A percentile compares a stretch with the other conserved stretches of the same genome.
Conservation (phyloP, 352 stramenopile genomes). For the Pythium chondricola region DNA sequence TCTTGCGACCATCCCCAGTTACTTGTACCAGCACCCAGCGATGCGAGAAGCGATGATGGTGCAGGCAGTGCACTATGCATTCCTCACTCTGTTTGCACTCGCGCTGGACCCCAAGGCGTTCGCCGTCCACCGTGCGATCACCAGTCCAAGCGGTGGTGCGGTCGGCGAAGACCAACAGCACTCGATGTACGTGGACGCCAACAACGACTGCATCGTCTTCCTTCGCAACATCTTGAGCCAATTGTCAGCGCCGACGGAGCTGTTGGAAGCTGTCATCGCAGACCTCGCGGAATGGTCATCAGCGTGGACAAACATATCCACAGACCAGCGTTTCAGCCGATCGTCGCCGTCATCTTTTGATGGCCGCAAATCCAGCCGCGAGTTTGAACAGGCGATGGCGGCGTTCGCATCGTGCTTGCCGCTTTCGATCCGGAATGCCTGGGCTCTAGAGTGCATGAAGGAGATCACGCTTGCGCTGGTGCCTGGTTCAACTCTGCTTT, state of each 20-base stretch:
- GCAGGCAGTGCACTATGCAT: slow-evolving; percentile 22
- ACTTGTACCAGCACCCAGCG: slow-evolving; percentile 15
- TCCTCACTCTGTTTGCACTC: slow-evolving; percentile 22
- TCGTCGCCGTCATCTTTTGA: background rate
- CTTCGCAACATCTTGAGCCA: slow-evolving; percentile 39
- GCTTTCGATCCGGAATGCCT: slow-evolving; percentile 22
- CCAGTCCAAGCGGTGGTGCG: slow-evolving; percentile 2
- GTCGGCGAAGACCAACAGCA: slow-evolving; percentile 13
- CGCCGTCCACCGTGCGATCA: background rate
- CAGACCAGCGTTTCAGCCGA: no score
- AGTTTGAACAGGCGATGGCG: slow-evolving; percentile 2
- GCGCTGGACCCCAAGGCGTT: slow-evolving; percentile 16
- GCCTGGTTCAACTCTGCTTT: slow-evolving; percentile 10
- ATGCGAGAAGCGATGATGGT: slow-evolving; percentile 24
- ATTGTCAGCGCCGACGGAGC: slow-evolving; percentile 17
- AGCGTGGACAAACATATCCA: background rate
- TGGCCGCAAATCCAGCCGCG: background rate
- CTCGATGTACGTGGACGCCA: slow-evolving; percentile 18
- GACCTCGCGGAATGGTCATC: slow-evolving; percentile 7
- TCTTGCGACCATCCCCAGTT: slow-evolving; percentile 13
- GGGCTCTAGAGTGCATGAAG: slow-evolving; percentile 55
- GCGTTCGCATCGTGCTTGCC: slow-evolving; percentile 28
- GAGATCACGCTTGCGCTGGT: slow-evolving; percentile 44
- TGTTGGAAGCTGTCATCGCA: slow-evolving; percentile 11
- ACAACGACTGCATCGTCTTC: slow-evolving; percentile 39